Evolutionary conservation across 331 rosid genomes (phyloP).

Genomic region (Rosa hybrid): DNA sequence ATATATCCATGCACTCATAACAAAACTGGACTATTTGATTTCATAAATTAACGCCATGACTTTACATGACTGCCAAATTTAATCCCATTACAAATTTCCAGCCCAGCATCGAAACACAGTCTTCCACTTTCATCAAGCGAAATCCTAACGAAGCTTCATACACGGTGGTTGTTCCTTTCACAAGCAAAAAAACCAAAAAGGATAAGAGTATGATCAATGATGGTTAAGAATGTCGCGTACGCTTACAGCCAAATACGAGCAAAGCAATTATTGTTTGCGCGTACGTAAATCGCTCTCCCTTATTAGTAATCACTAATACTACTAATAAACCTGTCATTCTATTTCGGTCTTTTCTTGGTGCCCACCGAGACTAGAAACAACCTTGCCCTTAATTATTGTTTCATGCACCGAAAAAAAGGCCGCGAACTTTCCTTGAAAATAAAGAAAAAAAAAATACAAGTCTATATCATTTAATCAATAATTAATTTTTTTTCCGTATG

Average conservation of each 20-base stretch:
- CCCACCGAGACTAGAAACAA: background rate
- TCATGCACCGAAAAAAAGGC: background rate
- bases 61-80: background rate
- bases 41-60: background rate
- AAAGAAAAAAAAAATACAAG: too few species aligned
- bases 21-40: background rate
- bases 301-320: background rate
- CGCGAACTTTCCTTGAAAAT: background rate
- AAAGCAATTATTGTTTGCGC: background rate
- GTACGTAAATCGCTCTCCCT: constrained; percentile 1
- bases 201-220: background rate
- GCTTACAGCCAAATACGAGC: background rate
- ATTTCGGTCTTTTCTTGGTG: background rate
- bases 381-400: background rate
- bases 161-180: background rate
- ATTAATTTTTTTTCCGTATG: too few species aligned
- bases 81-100: background rate
- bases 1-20: background rate
- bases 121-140: background rate
- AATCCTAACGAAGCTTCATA: background rate
- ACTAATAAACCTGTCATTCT: background rate
- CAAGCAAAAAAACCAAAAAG: background rate
- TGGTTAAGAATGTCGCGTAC: background rate
- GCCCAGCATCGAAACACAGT: background rate
- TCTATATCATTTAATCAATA: too few species aligned